These are phyloP conservation scores for Corynascus novoguineensis DNA, from an alignment of 495 filamentous ascomycete species.

Conservation along the genomic window DNA sequence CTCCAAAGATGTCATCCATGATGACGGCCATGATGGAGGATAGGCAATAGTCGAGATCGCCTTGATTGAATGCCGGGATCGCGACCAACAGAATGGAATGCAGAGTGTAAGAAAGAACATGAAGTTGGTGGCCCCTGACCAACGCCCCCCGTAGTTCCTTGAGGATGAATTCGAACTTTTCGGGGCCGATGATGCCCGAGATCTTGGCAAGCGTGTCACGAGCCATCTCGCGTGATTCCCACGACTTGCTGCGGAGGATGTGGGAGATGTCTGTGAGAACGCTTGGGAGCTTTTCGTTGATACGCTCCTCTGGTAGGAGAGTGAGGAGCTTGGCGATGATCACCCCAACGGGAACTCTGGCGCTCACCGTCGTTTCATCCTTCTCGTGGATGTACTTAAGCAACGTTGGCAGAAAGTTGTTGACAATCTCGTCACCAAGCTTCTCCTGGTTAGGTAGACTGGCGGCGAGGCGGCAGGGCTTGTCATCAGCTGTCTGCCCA, in stretches of 20 bases:
- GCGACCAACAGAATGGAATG: constrained; percentile 81
- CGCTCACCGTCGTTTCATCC: constrained; percentile 85
- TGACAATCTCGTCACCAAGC: constrained; percentile 65
- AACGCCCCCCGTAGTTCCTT: constrained; percentile 84
- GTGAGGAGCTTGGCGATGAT: constrained; percentile 80
- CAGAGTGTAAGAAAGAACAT: constrained; percentile 90
- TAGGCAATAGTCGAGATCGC: constrained; percentile 86
- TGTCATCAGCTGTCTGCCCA: constrained; percentile 20
- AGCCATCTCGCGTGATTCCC: constrained; percentile 85
- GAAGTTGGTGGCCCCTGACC: constrained; percentile 79
- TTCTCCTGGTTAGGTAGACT: constrained; percentile 66
- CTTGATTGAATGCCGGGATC: constrained; percentile 67
- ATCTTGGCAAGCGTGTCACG: constrained; percentile 82
- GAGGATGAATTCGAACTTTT: constrained; percentile 84
- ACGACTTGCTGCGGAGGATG: constrained; percentile 80
- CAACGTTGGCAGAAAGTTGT: constrained; percentile 69
- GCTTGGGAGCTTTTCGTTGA: constrained; percentile 67
- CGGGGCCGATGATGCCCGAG: constrained; percentile 67
- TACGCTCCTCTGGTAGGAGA: constrained; percentile 64
- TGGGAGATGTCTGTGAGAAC: constrained; percentile 88
- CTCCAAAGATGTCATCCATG: constrained; percentile 97
- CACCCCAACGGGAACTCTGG: constrained; percentile 81
- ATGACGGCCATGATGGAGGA: constrained; percentile 70
- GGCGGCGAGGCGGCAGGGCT: constrained; percentile 46
- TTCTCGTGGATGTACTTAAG: constrained; percentile 83